These are phyloP conservation scores for Hygrophorus russula DNA, from an alignment of 768 basidiomycete species.

Conservation along the genomic window DNA sequence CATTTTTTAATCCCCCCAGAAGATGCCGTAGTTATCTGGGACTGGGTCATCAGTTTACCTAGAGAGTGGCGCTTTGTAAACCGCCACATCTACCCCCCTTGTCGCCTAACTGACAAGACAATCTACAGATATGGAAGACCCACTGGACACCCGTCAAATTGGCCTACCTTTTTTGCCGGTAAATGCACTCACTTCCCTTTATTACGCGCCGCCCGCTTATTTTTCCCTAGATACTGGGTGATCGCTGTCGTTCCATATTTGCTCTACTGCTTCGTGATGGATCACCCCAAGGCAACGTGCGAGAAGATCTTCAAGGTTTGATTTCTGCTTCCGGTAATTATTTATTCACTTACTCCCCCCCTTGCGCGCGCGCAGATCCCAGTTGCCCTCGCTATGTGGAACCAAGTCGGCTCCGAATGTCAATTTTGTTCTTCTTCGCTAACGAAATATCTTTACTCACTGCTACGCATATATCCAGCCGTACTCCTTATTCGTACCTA, in stretches of 20 bases:
- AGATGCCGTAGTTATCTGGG: conserved; percentile 81
- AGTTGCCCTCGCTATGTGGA: conserved; percentile 78
- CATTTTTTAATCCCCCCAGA: conserved; percentile 2
- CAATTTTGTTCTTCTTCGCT: conserved; percentile 13
- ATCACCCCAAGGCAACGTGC: conserved; percentile 56
- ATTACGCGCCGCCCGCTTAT: conserved; percentile 7
- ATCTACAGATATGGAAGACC: conserved; percentile 63
- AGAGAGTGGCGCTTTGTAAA: conserved; percentile 70
- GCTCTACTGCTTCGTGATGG: conserved; percentile 62
- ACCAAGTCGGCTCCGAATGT: conserved; percentile 79
- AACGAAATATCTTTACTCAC: conserved; percentile 5
- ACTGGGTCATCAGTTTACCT: conserved; percentile 72
- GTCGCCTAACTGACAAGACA: conserved; percentile 12
- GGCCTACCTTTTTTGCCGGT: conserved; percentile 80
- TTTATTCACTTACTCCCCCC: background rate
- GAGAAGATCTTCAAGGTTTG: conserved; percentile 58
- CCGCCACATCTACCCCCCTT: conserved; percentile 11
- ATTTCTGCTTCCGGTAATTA: conserved; percentile 3
- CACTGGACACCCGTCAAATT: conserved; percentile 78
- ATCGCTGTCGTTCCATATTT: conserved; percentile 70
- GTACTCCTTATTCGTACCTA: conserved; percentile 78
- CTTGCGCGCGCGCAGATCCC: conserved; percentile 41
- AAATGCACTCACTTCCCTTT: conserved; percentile 19
- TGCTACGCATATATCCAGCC: conserved; percentile 27
- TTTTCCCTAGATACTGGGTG: conserved; percentile 60